A percentile compares a stretch with the other conserved stretches of the same genome.
Evolutionary conservation across 208 protist species (phyloP).

Genomic region (Trypanosomatidae sp.): DNA sequence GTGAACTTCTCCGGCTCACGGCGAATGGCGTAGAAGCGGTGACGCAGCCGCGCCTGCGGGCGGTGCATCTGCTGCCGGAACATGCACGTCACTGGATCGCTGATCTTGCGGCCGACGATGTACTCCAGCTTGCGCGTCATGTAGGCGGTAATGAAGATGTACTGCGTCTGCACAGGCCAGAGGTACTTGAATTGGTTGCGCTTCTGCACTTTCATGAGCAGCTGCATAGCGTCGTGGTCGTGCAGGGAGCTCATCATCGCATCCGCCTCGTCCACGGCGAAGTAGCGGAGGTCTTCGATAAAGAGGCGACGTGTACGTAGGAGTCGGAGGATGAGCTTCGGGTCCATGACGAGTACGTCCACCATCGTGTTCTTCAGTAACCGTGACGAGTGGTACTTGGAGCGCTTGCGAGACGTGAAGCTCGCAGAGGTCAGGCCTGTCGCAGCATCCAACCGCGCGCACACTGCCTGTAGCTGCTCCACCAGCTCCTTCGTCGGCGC

Average conservation of each 20-base stretch:
- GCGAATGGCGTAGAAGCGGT: constrained; percentile 66
- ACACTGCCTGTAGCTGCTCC: constrained; percentile 70
- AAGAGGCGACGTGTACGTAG: constrained; percentile 74
- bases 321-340: constrained; percentile 66
- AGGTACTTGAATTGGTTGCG: constrained; percentile 78
- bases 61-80: constrained; percentile 66
- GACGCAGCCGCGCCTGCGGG: constrained; percentile 41
- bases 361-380: constrained; percentile 60
- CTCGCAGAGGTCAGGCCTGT: constrained; percentile 58
- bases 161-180: constrained; percentile 86
- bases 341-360: constrained; percentile 85
- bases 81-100: constrained; percentile 56
- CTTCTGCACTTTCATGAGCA: constrained; percentile 76
- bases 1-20: constrained; percentile 70
- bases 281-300: constrained; percentile 85
- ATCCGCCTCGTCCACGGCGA: constrained; percentile 88
- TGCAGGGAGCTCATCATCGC: constrained; percentile 70
- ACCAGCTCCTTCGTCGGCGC: constrained; percentile 75
- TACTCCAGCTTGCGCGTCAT: constrained; percentile 80
- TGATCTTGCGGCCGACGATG: constrained; percentile 57
- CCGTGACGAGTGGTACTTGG: constrained; percentile 65
- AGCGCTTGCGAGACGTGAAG: constrained; percentile 69
- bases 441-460: constrained; percentile 43
- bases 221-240: constrained; percentile 76
- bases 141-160: constrained; percentile 73